Evolutionary conservation across 345 rosid species (phyloP).

Genomic region (Eucalyptus marginata): DNA sequence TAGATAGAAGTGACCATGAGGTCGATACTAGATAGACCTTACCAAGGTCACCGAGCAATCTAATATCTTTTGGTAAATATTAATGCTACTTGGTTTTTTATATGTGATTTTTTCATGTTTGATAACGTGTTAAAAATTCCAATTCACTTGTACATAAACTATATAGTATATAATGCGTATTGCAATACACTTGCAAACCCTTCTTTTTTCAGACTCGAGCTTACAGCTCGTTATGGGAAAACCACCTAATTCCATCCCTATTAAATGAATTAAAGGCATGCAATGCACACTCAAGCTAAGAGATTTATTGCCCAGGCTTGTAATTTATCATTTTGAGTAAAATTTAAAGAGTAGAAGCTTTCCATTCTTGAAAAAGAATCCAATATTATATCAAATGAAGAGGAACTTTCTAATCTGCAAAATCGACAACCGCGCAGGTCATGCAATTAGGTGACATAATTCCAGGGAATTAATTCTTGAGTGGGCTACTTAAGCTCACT

Average conservation of each 20-base stretch:
- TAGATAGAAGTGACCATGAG: background rate
- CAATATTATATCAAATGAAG: background rate
- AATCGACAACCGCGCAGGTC: background rate
- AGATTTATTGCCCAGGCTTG: background rate
- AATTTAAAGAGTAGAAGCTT: background rate
- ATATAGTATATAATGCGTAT: background rate
- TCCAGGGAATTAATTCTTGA: background rate
- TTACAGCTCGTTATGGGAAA: rapidly evolving
- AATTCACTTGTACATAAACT: background rate
- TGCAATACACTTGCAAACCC: background rate
- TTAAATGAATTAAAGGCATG: background rate
- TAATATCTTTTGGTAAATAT: background rate
- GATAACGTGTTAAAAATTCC: background rate
- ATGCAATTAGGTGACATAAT: background rate
- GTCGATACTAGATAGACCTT: background rate
- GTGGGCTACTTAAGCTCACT: background rate
- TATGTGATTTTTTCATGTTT: background rate
- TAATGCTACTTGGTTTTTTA: background rate
- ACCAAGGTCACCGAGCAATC: background rate
- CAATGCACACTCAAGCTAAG: background rate
- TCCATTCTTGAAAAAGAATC: background rate
- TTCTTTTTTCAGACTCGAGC: background rate
- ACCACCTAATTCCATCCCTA: background rate
- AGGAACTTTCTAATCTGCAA: background rate
- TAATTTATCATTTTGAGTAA: background rate